A percentile compares a stretch with the other conserved stretches of the same genome.
Conservation (phyloP, 2,329 filamentous ascomycete genomes). For the Monilinia vaccinii-corymbosi region DNA sequence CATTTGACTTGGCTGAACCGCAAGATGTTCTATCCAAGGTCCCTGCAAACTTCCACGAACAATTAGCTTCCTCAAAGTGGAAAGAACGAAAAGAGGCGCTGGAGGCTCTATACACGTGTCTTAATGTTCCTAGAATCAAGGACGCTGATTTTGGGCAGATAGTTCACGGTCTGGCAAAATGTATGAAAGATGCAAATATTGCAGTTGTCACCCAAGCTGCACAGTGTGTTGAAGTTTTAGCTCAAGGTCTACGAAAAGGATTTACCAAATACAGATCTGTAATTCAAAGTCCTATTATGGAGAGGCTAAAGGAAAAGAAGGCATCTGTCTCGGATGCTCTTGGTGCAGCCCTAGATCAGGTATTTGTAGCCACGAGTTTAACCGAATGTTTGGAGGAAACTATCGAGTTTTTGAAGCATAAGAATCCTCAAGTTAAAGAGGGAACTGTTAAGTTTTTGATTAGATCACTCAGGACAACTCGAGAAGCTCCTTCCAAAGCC, state of each 20-base stretch:
- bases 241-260: conserved; percentile 69
- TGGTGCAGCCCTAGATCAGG: conserved; percentile 69
- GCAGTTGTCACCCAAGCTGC: conserved; percentile 89
- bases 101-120: conserved; percentile 64
- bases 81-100: conserved; percentile 95
- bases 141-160: conserved; percentile 84
- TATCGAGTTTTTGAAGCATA: conserved; percentile 74
- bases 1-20: conserved; percentile 73
- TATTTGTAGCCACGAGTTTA: conserved; percentile 57
- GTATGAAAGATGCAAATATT: conserved; percentile 98
- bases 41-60: conserved; percentile 72
- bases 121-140: conserved; percentile 86
- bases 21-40: conserved; percentile 79
- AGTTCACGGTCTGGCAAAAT: conserved; percentile 76
- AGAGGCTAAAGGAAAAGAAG: conserved; percentile 97
- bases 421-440: conserved; percentile 96
- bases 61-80: conserved; percentile 87
- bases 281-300: conserved; percentile 85
- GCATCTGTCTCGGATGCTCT: conserved; percentile 79
- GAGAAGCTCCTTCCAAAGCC: conserved; percentile 72
- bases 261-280: conserved; percentile 74
- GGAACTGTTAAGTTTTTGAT: conserved; percentile 92
- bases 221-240: conserved; percentile 82
- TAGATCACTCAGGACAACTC: conserved; percentile 72
- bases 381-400: conserved; percentile 90